Evolutionary conservation across 768 basidiomycete genomes (phyloP).

Genomic region (Tulasnella sp.): DNA sequence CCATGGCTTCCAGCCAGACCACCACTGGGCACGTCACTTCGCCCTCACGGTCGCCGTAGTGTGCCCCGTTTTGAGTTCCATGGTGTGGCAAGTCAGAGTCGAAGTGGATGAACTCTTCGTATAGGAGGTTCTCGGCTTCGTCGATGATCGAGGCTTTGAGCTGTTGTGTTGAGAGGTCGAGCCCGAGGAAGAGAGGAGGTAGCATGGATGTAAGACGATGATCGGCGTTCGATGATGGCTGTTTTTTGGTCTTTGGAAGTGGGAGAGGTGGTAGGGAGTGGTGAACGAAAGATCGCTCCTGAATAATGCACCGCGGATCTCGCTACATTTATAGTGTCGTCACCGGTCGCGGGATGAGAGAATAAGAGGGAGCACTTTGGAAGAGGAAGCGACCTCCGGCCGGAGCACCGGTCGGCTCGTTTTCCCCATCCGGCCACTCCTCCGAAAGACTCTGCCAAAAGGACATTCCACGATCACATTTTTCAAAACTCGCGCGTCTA

Average conservation of each 20-base stretch:
- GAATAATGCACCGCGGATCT: background rate
- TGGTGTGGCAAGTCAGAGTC: conserved; percentile 69
- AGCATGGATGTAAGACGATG: background rate
- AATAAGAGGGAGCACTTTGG: background rate
- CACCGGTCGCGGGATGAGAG: background rate
- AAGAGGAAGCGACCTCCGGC: background rate
- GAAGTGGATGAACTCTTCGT: conserved; percentile 69
- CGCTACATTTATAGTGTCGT: background rate
- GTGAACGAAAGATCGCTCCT: background rate
- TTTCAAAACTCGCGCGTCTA: no score
- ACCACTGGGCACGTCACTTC: conserved; percentile 72
- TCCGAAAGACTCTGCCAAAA: no score
- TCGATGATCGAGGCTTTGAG: conserved; percentile 67
- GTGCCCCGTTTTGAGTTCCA: conserved; percentile 57
- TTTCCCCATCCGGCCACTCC: no score
- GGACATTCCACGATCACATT: no score
- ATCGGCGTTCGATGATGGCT: background rate
- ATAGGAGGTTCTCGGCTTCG: conserved; percentile 48
- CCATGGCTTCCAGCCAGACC: conserved; percentile 83
- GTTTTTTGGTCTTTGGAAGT: background rate
- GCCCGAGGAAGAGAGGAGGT: conserved; percentile 53
- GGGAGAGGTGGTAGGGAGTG: background rate
- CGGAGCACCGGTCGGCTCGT: background rate
- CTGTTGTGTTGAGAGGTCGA: conserved; percentile 82
- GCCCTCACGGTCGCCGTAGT: conserved; percentile 55